Conservation (phyloP, 805 yeast genomes). For the Yarrowia phangngaensis region DNA sequence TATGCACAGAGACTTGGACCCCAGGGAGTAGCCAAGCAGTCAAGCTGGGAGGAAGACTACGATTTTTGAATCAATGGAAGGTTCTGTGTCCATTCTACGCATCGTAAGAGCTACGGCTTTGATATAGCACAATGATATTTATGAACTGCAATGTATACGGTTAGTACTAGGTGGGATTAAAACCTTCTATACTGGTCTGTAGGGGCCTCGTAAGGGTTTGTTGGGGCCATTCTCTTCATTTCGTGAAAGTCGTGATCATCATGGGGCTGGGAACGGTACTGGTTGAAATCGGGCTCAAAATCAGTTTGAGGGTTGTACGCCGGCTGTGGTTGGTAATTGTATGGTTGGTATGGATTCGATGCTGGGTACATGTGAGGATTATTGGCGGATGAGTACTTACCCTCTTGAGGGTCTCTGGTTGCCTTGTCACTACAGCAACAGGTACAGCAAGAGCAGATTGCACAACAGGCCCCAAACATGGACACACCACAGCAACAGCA, state of each 20-base stretch:
- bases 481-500: slow-evolving; percentile 57
- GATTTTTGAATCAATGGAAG: slow-evolving; percentile 26
- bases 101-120: too few relatives aligned
- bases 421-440: slow-evolving; percentile 16
- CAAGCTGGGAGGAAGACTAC: slow-evolving; percentile 33
- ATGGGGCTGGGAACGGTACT: too few relatives aligned
- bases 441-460: slow-evolving; percentile 48
- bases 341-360: neutral
- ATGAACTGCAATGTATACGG: too few relatives aligned
- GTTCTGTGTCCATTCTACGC: slow-evolving; percentile 10
- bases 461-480: slow-evolving; percentile 49
- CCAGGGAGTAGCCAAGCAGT: slow-evolving; percentile 26
- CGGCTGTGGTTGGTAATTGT: slow-evolving; percentile 11
- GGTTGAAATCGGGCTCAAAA: too few relatives aligned
- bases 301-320: too few relatives aligned
- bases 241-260: too few relatives aligned
- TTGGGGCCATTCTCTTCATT: too few relatives aligned
- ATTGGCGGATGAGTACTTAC: slow-evolving; percentile 17
- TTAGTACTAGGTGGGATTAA: too few relatives aligned
- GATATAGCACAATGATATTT: too few relatives aligned
- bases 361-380: slow-evolving; percentile 22
- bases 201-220: too few relatives aligned
- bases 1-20: slow-evolving; percentile 30
- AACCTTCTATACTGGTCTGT: too few relatives aligned
- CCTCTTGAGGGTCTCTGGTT: neutral